phyloP scores from a whole-genome alignment of 2,329 filamentous ascomycete species.

The Ophiostoma ulmi region DNA sequence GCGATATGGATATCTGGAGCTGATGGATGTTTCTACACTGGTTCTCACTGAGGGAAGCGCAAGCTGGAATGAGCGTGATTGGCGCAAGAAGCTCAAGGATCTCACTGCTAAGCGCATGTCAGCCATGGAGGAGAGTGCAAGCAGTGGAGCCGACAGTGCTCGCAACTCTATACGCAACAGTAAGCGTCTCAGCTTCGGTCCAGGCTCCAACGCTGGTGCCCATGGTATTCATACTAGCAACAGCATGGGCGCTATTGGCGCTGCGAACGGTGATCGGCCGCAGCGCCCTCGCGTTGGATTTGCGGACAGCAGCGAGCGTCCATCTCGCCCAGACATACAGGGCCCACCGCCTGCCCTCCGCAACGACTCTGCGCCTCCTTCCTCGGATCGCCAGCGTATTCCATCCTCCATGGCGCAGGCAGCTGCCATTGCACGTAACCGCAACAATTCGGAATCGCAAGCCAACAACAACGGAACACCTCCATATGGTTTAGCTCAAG shows the following conservation, averaged over 20 bases:
- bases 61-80: conserved; percentile 78
- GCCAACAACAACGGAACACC: conserved; percentile 22
- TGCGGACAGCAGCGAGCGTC: conserved; percentile 49
- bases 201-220: conserved; percentile 25
- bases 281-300: conserved; percentile 48
- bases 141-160: conserved; percentile 39
- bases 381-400: conserved; percentile 36
- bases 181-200: conserved; percentile 52
- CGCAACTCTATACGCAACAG: conserved; percentile 55
- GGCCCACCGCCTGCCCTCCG: conserved; percentile 38
- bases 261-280: background rate
- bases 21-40: conserved; percentile 74
- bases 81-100: conserved; percentile 85
- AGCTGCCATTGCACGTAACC: conserved; percentile 36
- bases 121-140: conserved; percentile 48
- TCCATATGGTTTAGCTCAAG: background rate
- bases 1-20: conserved; percentile 85
- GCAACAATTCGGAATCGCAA: conserved; percentile 47
- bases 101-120: conserved; percentile 75
- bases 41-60: conserved; percentile 73
- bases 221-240: conserved; percentile 14
- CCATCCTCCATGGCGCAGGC: conserved; percentile 35
- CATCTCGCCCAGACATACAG: conserved; percentile 49
- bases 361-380: conserved; percentile 50
- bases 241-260: conserved; percentile 28